A percentile compares a stretch with the other conserved stretches of the same genome.
Evolutionary conservation across 2,329 filamentous ascomycete genomes (phyloP).

Genomic region (Colletotrichum tanaceti): DNA sequence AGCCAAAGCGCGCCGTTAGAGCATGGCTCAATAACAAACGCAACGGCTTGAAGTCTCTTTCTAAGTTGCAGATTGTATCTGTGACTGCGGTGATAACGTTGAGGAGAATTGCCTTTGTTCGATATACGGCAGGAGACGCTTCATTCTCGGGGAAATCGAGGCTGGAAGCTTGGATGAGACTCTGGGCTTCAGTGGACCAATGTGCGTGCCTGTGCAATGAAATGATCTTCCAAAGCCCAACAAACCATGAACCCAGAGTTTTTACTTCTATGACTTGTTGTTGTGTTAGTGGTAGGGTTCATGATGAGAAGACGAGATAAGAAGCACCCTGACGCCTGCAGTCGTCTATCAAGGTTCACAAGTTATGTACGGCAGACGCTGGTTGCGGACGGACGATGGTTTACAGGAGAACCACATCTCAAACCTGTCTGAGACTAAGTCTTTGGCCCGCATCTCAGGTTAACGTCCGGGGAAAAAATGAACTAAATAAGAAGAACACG

Average conservation of each 20-base stretch:
- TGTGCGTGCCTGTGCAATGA: neutral
- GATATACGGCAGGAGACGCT: no score
- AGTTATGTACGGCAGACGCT: neutral
- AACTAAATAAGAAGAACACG: no score
- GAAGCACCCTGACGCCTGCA: slow-evolving; percentile 1
- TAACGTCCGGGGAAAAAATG: no score
- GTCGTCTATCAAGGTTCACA: neutral
- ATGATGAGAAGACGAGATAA: neutral
- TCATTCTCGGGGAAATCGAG: neutral
- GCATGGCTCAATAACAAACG: neutral
- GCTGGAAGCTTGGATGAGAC: neutral
- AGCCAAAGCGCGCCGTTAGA: slow-evolving; percentile 3
- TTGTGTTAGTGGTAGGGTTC: neutral
- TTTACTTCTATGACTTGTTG: neutral
- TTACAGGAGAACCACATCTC: neutral
- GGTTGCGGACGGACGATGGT: neutral
- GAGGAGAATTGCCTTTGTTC: neutral
- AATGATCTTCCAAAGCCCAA: no score
- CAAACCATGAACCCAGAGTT: no score
- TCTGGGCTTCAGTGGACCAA: no score
- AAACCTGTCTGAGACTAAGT: neutral
- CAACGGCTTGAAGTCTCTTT: neutral
- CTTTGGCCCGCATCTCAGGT: no score
- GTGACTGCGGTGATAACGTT: no score
- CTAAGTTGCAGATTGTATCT: no score